phyloP scores from a whole-genome alignment of 352 stramenopile genomes.

The Phytophthora megakarya region DNA sequence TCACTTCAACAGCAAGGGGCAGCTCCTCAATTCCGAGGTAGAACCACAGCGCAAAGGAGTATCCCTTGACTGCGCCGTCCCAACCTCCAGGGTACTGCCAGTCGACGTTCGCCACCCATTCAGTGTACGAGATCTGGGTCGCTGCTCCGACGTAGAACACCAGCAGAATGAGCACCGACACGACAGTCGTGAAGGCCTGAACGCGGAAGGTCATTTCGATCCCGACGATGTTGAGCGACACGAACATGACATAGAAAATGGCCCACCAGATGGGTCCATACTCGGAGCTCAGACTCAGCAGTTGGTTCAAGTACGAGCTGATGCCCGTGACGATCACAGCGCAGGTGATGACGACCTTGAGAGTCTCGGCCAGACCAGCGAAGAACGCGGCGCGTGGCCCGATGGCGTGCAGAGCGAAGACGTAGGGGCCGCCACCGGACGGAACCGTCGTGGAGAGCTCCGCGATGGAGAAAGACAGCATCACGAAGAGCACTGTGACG shows the following conservation, averaged over 20 bases:
- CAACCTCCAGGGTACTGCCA: constrained; percentile 56
- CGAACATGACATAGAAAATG: constrained; percentile 69
- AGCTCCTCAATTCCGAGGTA: constrained; percentile 75
- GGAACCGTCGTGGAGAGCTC: constrained; percentile 67
- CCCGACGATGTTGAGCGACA: constrained; percentile 60
- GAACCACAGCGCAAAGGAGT: constrained; percentile 77
- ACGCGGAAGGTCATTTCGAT: constrained; percentile 72
- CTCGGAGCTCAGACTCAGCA: constrained; percentile 44
- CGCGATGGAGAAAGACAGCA: constrained; percentile 74
- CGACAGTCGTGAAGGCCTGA: constrained; percentile 56
- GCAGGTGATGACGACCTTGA: constrained; percentile 74
- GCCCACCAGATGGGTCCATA: constrained; percentile 61
- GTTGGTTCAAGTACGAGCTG: constrained; percentile 68
- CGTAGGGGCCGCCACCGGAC: constrained; percentile 58
- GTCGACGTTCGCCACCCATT: constrained; percentile 51
- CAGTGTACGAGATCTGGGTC: constrained; percentile 58
- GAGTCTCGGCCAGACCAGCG: constrained; percentile 62
- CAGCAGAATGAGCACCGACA: constrained; percentile 63
- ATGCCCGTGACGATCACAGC: constrained; percentile 67
- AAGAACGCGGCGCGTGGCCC: constrained; percentile 60
- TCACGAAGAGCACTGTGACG: constrained; percentile 55
- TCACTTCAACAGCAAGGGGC: constrained; percentile 67
- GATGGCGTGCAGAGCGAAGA: constrained; percentile 70
- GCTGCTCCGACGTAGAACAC: constrained; percentile 70
- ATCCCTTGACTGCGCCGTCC: constrained; percentile 55